These are phyloP conservation scores for Penicillium cataractarum DNA, from an alignment of 495 filamentous ascomycete genomes.

Conservation along the genomic window DNA sequence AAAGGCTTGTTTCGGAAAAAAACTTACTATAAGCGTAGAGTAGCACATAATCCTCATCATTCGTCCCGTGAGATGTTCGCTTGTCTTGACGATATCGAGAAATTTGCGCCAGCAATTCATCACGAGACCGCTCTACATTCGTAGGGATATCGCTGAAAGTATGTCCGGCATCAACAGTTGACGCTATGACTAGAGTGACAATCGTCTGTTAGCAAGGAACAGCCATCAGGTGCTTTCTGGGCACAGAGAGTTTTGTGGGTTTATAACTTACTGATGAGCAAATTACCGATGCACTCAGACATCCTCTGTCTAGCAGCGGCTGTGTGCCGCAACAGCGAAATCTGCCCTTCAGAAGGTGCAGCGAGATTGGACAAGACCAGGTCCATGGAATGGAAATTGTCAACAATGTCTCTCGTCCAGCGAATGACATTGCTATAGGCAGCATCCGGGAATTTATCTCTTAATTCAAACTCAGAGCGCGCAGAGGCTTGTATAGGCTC, in stretches of 20 bases:
- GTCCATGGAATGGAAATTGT: conserved; percentile 94
- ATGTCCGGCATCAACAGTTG: conserved; percentile 88
- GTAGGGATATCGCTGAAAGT: conserved; percentile 88
- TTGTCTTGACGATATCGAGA: conserved; percentile 78
- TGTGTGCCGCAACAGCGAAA: conserved; percentile 76
- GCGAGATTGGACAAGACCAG: conserved; percentile 83
- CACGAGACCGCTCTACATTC: conserved; percentile 75
- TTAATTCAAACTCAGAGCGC: conserved; percentile 77
- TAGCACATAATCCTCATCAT: conserved; percentile 70
- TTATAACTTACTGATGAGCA: conserved; percentile 72
- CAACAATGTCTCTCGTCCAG: conserved; percentile 79
- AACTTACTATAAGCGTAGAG: conserved; percentile 71
- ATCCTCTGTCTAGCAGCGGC: conserved; percentile 74
- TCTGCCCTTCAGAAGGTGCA: conserved; percentile 75
- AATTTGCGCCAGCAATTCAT: conserved; percentile 82
- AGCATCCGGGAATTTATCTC: conserved; percentile 76
- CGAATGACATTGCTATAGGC: conserved; percentile 73
- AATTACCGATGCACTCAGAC: conserved; percentile 84
- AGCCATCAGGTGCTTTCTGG: not conserved
- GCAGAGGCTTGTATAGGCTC: conserved; percentile 74
- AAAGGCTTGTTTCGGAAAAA: not conserved
- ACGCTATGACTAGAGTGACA: conserved; percentile 69
- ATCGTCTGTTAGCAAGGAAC: not conserved
- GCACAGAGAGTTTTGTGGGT: not conserved
- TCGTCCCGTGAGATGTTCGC: conserved; percentile 51